Base-by-base conservation (phyloP, 306 rosid genomes). In the Sindora glabra region DNA sequence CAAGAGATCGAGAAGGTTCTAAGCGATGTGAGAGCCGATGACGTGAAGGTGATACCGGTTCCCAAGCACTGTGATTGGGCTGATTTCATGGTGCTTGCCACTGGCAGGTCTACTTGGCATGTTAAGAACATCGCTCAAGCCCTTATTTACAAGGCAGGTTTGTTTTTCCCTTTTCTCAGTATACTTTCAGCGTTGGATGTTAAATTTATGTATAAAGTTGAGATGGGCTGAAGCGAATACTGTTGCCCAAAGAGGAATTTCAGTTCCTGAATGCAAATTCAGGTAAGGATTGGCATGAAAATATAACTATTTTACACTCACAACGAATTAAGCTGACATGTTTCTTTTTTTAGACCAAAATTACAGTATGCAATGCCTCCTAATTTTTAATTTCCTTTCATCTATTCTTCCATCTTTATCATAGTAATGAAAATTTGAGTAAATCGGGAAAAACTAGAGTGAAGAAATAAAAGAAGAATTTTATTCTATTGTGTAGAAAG, bases 61-160 rank as follows among this genome's bases (percentile, higher is more conserved):
- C 77, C 74, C 41, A 73, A 73, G 10, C 78, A 73, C 59, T 57
- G 73, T 48, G 85, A 80, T 29, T 88, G 95, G 95, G 95, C 94
- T 24, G 95, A 92, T 83, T 80, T 70, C 79, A 88, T 86, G 86
- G 95, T 88, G 2, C 71, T 92, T 8, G 95, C 96, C 36, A 88
- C 96, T 38, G 95, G 95, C 16, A 86, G 89, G 74, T 92, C 99
- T 15, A 60, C 82, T 12, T 92, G 95, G 99, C 95, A 92, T 54
- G 96, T 92, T 29, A 89, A 69, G 94, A 92, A 92, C 70, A 92
- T 92, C 32, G 96, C 96, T 56, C 92, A 92, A 76, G 94, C 99
- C 74, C 86, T 92, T 59, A 74, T 92, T 80, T 83, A 81, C 79
- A 70, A 83, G 96, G 98, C 70, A 59, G 45, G 80, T 77, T 26